Evolutionary conservation across 352 stramenopile genomes (phyloP), one percentile per base, ranked within the genome.

Genomic region (Pythium brassicae): DNA sequence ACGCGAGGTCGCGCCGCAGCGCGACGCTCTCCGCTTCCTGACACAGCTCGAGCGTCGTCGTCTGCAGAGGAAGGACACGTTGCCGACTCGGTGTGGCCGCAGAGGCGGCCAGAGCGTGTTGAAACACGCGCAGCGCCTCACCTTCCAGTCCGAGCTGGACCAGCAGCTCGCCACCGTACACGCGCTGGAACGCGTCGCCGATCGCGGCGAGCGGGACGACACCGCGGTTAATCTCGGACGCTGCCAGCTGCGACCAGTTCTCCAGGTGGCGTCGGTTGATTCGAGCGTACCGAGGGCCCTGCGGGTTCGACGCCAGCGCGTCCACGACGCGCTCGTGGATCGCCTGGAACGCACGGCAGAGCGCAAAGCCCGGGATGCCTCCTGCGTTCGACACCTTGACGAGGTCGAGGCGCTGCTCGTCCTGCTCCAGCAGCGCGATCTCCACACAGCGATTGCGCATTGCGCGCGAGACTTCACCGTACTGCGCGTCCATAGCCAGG

Each of bases 401-500:
- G n/a, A 90, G 57, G 54, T 93, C 85, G 3, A 89, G 56, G 37
- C 76, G 67, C 55, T 79, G 65, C 27, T 74, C 65, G 9, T 89
- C 78, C 1, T 78, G 59, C 2, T 71, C 59, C 3, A 71, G 43
- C 32, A 96, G 62, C 1, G 78, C 94, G 40, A 99, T 89, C 74
- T 99, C 97, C 23, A 99, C 87, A 74, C 98, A 99, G 29, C 98
- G 92, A 72, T 99, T 99, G 55, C 98, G 81, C 98, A 99, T 99
- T 12, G 98, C 98, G 50, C 98, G 92, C 20, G 95, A 99, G 14
- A 99, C 89, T 83, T 99, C 97, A 26, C 90, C 89, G 51, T 86
- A 97, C 45, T 92, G 81, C 12, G 97, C 66, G 71, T 99, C 96
- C 88, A 99, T 99, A 11, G 95, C 94, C 34, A 99, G 72, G 70